These are phyloP conservation scores for Flaveria brownii DNA, from an alignment of 129 eudicot species.

Conservation along the genomic window DNA sequence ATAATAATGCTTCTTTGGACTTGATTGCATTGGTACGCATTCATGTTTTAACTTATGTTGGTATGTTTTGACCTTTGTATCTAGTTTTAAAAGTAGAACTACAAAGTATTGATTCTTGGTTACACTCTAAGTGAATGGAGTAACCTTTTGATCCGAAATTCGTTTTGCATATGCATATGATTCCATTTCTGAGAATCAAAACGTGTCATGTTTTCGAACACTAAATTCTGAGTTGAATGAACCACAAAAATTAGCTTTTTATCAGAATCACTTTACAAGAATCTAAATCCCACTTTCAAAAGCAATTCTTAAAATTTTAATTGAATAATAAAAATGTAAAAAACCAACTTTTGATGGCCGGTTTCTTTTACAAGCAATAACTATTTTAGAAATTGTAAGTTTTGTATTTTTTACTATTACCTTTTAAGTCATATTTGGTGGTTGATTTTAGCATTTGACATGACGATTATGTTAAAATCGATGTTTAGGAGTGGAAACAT, in stretches of 20 bases:
- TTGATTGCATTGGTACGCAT: neutral
- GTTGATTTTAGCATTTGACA: neutral
- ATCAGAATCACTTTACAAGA: conserved; percentile 16
- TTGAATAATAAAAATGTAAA: neutral
- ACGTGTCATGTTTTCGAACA: neutral
- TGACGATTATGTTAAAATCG: neutral
- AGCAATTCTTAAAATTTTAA: neutral
- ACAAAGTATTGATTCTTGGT: conserved; percentile 2
- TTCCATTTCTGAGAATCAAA: conserved; percentile 22
- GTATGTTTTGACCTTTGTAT: neutral
- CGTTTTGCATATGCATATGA: conserved; percentile 20
- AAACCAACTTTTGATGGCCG: neutral
- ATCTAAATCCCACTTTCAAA: conserved; percentile 8
- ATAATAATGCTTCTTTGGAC: conserved; percentile 3
- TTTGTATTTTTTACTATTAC: neutral
- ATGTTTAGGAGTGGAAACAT: conserved; percentile 71
- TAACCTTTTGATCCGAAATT: neutral
- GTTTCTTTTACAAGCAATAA: neutral
- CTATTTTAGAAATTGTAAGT: neutral
- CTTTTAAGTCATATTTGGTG: neutral
- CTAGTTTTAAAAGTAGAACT: neutral
- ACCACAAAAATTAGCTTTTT: conserved; percentile 17
- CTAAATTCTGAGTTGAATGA: neutral
- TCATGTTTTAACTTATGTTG: conserved; percentile 1
- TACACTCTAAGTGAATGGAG: conserved; percentile 11